These are phyloP conservation scores for Podospora appendiculata DNA, from an alignment of 495 filamentous ascomycete species.

Conservation along the genomic window DNA sequence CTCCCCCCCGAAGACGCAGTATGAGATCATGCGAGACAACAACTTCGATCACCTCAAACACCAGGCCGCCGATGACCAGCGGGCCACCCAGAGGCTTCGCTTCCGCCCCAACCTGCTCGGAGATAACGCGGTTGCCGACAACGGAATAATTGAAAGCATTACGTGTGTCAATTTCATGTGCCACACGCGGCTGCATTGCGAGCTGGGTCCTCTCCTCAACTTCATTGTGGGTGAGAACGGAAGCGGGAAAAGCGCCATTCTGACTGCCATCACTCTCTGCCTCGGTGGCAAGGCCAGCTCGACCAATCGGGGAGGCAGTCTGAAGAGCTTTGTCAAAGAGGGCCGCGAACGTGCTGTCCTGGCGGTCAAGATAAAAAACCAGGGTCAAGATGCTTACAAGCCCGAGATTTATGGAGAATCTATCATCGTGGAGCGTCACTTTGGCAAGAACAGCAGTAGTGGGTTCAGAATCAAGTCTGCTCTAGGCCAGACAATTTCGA, in stretches of 20 bases:
- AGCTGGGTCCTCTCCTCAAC: constrained; percentile 87
- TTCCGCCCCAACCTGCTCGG: constrained; percentile 43
- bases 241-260: constrained; percentile 94
- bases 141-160: constrained; percentile 75
- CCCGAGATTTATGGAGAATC: constrained; percentile 75
- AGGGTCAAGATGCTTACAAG: constrained; percentile 74
- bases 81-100: constrained; percentile 64
- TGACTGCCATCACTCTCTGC: constrained; percentile 93
- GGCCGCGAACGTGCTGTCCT: constrained; percentile 54
- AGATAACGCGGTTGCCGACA: constrained; percentile 70
- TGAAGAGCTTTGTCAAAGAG: constrained; percentile 90
- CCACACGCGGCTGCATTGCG: constrained; percentile 69
- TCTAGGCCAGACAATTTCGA: constrained; percentile 64
- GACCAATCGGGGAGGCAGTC: constrained; percentile 87
- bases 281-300: constrained; percentile 89
- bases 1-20: constrained; percentile 38
- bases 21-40: constrained; percentile 43
- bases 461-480: constrained; percentile 81
- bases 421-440: constrained; percentile 86
- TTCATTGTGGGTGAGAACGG: constrained; percentile 98
- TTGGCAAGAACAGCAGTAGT: constrained; percentile 66
- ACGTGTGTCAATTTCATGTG: constrained; percentile 94
- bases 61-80: constrained; percentile 53
- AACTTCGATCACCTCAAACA: constrained; percentile 45
- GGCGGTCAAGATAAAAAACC: constrained; percentile 82